Percentiles rank a stretch among this genome's conserved stretches.
Evolutionary conservation across 1,284 basidiomycete species (phyloP).

Genomic region (Sparassis latifolia): DNA sequence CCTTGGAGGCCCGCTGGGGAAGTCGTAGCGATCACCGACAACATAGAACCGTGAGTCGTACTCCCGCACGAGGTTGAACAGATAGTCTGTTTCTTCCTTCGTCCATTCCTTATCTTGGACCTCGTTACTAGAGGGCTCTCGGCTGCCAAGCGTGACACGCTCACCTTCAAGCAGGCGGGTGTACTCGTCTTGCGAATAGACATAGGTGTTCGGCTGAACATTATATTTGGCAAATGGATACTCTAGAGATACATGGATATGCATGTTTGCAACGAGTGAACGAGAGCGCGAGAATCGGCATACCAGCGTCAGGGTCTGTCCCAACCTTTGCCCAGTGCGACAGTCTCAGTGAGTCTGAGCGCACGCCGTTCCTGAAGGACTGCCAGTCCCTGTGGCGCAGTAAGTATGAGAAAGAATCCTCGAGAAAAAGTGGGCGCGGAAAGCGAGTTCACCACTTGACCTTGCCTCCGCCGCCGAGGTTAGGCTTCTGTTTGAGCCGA

Average conservation of each 20-base stretch:
- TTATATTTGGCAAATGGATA: slow-evolving; percentile 83
- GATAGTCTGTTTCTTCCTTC: slow-evolving; percentile 91
- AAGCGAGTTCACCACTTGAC: slow-evolving; percentile 56
- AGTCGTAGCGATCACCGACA: slow-evolving; percentile 88
- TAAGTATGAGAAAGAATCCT: background rate
- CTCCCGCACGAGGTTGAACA: slow-evolving; percentile 76
- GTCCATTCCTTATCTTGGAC: slow-evolving; percentile 79
- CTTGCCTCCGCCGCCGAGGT: slow-evolving; percentile 51
- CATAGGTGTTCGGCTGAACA: slow-evolving; percentile 60
- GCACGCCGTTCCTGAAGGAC: slow-evolving; percentile 60
- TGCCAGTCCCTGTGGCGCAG: slow-evolving; percentile 64
- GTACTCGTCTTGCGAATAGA: slow-evolving; percentile 92
- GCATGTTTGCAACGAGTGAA: background rate
- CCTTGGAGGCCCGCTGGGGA: slow-evolving; percentile 43
- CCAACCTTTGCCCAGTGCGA: slow-evolving; percentile 67
- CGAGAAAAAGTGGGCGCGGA: background rate
- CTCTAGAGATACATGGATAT: slow-evolving; percentile 31
- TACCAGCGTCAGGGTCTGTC: slow-evolving; percentile 49
- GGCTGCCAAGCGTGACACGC: slow-evolving; percentile 5
- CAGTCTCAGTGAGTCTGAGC: slow-evolving; percentile 54
- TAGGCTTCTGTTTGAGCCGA: slow-evolving; percentile 83
- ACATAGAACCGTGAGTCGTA: slow-evolving; percentile 92
- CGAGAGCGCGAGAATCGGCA: slow-evolving; percentile 4
- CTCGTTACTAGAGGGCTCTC: background rate
- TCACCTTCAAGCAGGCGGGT: slow-evolving; percentile 70